A percentile compares a stretch with the other conserved stretches of the same genome.
These are phyloP conservation scores for Furcasterigmium furcatum DNA, from an alignment of 2,329 filamentous ascomycete species.

Conservation along the genomic window DNA sequence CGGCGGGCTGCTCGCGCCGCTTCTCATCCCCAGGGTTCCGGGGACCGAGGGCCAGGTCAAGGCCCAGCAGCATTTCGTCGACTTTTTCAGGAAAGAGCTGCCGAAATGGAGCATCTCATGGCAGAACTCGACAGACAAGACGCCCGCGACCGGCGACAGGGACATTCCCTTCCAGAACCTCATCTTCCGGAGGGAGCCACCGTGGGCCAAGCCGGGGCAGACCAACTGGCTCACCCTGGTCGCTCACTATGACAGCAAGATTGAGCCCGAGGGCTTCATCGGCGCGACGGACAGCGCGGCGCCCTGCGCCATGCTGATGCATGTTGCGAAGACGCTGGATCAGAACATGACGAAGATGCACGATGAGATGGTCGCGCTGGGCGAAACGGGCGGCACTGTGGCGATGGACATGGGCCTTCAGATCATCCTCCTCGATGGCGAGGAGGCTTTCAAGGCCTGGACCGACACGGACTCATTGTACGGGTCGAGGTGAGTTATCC, in stretches of 20 bases:
- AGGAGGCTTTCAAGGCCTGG: slow-evolving; percentile 76
- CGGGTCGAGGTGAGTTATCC: slow-evolving; percentile 57
- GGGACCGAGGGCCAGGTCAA: slow-evolving; percentile 65
- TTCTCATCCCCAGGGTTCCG: slow-evolving; percentile 71
- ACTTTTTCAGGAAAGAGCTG: slow-evolving; percentile 65
- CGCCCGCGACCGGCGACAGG: slow-evolving; percentile 59
- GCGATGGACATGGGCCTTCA: slow-evolving; percentile 74
- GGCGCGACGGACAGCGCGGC: slow-evolving; percentile 82
- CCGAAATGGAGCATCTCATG: slow-evolving; percentile 69
- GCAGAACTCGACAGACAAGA: slow-evolving; percentile 72
- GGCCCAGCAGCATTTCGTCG: slow-evolving; percentile 68
- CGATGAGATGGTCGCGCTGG: slow-evolving; percentile 61
- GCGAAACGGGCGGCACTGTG: slow-evolving; percentile 42
- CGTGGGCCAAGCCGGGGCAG: slow-evolving; percentile 67
- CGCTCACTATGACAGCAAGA: slow-evolving; percentile 81
- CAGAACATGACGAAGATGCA: slow-evolving; percentile 71
- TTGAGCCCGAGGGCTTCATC: slow-evolving; percentile 70
- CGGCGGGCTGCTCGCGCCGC: slow-evolving; percentile 69
- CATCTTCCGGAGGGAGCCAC: slow-evolving; percentile 74
- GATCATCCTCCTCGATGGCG: slow-evolving; percentile 76
- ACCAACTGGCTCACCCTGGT: slow-evolving; percentile 73
- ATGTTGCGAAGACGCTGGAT: slow-evolving; percentile 70
- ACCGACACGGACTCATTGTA: slow-evolving; percentile 72
- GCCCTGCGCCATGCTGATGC: slow-evolving; percentile 81
- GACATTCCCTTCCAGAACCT: slow-evolving; percentile 75